Percentiles rank a stretch among this genome's conserved stretches.
phyloP scores from a whole-genome alignment of 2,329 filamentous ascomycete genomes.

The Epichloe sylvatica region DNA sequence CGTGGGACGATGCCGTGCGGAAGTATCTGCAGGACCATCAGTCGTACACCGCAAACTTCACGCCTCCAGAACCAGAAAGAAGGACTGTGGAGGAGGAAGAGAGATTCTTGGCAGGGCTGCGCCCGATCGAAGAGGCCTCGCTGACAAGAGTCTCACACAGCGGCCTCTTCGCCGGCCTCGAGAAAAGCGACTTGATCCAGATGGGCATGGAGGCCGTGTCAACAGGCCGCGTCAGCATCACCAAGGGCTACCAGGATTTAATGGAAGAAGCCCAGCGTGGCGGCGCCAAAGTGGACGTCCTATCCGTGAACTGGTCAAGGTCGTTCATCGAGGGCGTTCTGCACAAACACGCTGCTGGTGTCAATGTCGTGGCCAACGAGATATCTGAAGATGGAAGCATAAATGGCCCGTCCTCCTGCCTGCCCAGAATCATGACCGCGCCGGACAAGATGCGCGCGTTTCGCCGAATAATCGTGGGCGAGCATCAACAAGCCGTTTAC shows the following conservation, averaged over 20 bases:
- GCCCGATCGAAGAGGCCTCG: slow-evolving; percentile 31
- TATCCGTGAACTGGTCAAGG: slow-evolving; percentile 39
- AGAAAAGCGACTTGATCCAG: slow-evolving; percentile 16
- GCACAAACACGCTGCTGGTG: slow-evolving; percentile 12
- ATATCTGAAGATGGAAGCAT: slow-evolving; percentile 25
- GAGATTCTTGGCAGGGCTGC: slow-evolving; percentile 28
- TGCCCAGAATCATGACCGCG: slow-evolving; percentile 21
- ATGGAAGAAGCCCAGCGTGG: slow-evolving; percentile 13
- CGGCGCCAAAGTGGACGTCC: slow-evolving; percentile 27
- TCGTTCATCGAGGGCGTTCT: slow-evolving; percentile 34
- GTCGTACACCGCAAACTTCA: slow-evolving; percentile 22
- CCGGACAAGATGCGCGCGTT: slow-evolving; percentile 33
- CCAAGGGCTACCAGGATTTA: slow-evolving; percentile 27
- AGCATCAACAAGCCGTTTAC: slow-evolving; percentile 27
- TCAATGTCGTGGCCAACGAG: slow-evolving; percentile 32
- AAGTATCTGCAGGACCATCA: slow-evolving; percentile 30
- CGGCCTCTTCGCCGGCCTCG: slow-evolving; percentile 31
- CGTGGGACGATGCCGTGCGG: slow-evolving; percentile 32
- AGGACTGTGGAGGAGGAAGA: slow-evolving; percentile 25
- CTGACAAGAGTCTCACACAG: slow-evolving; percentile 28
- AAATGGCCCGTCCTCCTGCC: slow-evolving; percentile 23
- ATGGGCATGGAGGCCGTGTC: slow-evolving; percentile 25
- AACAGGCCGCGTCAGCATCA: slow-evolving; percentile 20
- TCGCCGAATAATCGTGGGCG: slow-evolving; percentile 16
- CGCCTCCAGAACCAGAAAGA: slow-evolving; percentile 19